Percentiles rank a stretch among this genome's conserved stretches.
These are phyloP conservation scores for Daldinia sp. DNA, from an alignment of 2,329 filamentous ascomycete genomes.

Conservation along the genomic window DNA sequence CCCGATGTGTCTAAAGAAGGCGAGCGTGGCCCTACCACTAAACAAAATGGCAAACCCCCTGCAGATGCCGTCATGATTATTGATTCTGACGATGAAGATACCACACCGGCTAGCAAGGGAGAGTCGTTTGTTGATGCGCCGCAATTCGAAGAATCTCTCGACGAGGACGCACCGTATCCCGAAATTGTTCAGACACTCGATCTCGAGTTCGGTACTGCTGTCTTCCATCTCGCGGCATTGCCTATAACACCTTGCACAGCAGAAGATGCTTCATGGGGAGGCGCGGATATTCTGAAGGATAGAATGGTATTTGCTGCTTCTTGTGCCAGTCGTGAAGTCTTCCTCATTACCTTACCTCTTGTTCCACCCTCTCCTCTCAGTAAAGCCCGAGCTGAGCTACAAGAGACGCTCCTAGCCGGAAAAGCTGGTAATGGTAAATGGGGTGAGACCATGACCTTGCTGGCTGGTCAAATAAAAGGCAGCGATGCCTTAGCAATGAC, in stretches of 20 bases:
- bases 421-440: slow-evolving; percentile 71
- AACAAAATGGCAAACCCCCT: slow-evolving; percentile 62
- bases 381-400: slow-evolving; percentile 67
- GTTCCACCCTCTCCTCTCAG: slow-evolving; percentile 71
- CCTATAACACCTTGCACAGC: slow-evolving; percentile 63
- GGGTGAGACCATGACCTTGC: slow-evolving; percentile 68
- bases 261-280: slow-evolving; percentile 63
- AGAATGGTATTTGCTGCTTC: slow-evolving; percentile 72
- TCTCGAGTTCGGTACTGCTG: slow-evolving; percentile 68
- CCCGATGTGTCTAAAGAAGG: slow-evolving; percentile 52
- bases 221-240: slow-evolving; percentile 67
- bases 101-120: slow-evolving; percentile 47
- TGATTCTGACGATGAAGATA: slow-evolving; percentile 71
- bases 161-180: slow-evolving; percentile 63
- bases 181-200: slow-evolving; percentile 71
- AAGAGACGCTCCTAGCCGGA: slow-evolving; percentile 62
- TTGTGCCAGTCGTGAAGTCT: slow-evolving; percentile 68
- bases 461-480: slow-evolving; percentile 65
- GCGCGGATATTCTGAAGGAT: slow-evolving; percentile 63
- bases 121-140: slow-evolving; percentile 64
- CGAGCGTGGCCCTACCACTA: slow-evolving; percentile 51
- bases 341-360: slow-evolving; percentile 69
- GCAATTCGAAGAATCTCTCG: slow-evolving; percentile 67
- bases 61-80: slow-evolving; percentile 71
- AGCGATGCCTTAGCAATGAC: slow-evolving; percentile 69